A percentile compares a stretch with the other conserved stretches of the same genome.
phyloP scores from a whole-genome alignment of 208 protist species.

The Trypanosoma mega region DNA sequence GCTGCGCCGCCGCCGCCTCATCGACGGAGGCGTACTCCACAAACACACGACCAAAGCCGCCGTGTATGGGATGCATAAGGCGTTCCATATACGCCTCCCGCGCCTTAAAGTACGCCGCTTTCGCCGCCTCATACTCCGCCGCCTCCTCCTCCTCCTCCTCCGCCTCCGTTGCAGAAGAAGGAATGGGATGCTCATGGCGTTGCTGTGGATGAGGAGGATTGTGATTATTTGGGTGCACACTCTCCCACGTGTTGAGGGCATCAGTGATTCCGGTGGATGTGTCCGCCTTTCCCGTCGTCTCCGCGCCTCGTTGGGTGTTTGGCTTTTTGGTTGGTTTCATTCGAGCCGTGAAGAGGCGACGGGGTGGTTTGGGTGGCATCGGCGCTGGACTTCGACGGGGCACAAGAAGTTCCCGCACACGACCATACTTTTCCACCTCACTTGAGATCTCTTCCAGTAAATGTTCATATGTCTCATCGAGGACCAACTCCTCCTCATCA shows the following conservation, averaged over 20 bases:
- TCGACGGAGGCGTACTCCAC: slow-evolving; percentile 86
- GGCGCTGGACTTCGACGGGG: slow-evolving; percentile 69
- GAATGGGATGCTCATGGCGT: no score
- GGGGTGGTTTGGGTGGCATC: slow-evolving; percentile 52
- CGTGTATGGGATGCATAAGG: slow-evolving; percentile 81
- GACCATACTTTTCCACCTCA: slow-evolving; percentile 84
- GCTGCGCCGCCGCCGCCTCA: slow-evolving; percentile 79
- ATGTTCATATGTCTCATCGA: slow-evolving; percentile 64
- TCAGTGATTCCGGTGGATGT: background rate
- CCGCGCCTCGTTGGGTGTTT: no score
- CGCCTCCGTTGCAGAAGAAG: no score
- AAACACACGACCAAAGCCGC: slow-evolving; percentile 82
- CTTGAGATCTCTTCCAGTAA: slow-evolving; percentile 72
- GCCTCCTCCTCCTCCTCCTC: slow-evolving; percentile 33
- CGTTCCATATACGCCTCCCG: slow-evolving; percentile 56
- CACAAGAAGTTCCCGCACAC: slow-evolving; percentile 76
- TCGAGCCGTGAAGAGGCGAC: slow-evolving; percentile 18
- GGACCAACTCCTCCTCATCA: slow-evolving; percentile 81
- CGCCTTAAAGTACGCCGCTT: slow-evolving; percentile 45
- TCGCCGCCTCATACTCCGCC: slow-evolving; percentile 47
- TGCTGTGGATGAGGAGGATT: no score
- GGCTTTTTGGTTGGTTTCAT: slow-evolving; percentile 7
- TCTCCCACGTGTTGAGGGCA: background rate
- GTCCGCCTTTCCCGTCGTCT: no score
- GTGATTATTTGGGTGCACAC: no score